Evolutionary conservation across 768 basidiomycete genomes (phyloP).

Genomic region (Strobilomyces dryophilus): DNA sequence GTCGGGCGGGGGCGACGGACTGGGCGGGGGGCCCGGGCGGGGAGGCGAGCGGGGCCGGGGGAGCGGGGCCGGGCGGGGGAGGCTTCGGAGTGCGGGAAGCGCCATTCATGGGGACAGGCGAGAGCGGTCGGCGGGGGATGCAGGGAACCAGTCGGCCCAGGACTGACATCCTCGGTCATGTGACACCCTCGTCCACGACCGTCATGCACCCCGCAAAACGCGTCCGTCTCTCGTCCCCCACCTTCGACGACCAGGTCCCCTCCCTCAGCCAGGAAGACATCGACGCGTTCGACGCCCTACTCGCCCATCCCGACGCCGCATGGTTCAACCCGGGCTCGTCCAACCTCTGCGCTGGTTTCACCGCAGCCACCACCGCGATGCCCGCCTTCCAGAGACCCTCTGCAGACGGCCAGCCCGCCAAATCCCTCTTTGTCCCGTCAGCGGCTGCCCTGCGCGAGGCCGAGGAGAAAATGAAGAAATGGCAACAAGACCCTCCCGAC

Average conservation of each 20-base stretch:
- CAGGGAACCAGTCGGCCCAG: slow-evolving; percentile 28
- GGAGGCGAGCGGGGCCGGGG: slow-evolving; percentile 45
- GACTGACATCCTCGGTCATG: slow-evolving; percentile 12
- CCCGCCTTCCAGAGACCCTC: slow-evolving; percentile 11
- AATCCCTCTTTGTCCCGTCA: slow-evolving; percentile 49
- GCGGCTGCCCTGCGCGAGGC: slow-evolving; percentile 52
- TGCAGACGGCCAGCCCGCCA: not conserved
- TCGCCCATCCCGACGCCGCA: slow-evolving; percentile 17
- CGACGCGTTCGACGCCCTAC: slow-evolving; percentile 47
- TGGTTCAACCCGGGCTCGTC: slow-evolving; percentile 46
- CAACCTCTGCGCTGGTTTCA: slow-evolving; percentile 33
- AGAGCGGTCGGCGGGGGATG: slow-evolving; percentile 25
- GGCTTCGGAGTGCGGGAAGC: slow-evolving; percentile 40
- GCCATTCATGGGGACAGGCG: slow-evolving; percentile 44
- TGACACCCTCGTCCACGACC: slow-evolving; percentile 12
- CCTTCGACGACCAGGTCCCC: slow-evolving; percentile 50
- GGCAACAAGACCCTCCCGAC: slow-evolving; percentile 38
- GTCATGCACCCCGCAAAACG: slow-evolving; percentile 46
- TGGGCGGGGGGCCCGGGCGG: slow-evolving; percentile 40
- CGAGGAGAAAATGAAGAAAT: slow-evolving; percentile 45
- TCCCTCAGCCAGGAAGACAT: slow-evolving; percentile 55
- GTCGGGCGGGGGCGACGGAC: slow-evolving; percentile 52
- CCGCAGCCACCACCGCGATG: slow-evolving; percentile 29
- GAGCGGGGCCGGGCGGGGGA: slow-evolving; percentile 54
- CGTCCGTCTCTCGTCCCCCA: slow-evolving; percentile 62